phyloP scores from a whole-genome alignment of 768 basidiomycete genomes.

The Mycena indigotica region DNA sequence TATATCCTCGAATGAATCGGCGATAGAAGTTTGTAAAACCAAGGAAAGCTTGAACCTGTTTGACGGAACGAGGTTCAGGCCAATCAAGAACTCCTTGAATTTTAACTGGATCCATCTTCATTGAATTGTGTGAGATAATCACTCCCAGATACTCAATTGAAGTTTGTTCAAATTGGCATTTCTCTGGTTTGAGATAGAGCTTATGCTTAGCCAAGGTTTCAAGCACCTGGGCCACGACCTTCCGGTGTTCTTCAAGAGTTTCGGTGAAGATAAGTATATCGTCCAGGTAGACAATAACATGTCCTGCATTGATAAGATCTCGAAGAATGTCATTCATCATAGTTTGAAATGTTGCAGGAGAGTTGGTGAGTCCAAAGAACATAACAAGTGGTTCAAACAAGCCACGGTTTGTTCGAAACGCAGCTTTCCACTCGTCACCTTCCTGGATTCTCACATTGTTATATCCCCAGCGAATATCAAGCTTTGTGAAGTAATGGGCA shows the following conservation, averaged over 20 bases:
- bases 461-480: constrained; percentile 41
- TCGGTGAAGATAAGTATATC: no score
- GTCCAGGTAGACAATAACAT: no score
- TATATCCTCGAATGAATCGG: no score
- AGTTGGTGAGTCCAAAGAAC: constrained; percentile 44
- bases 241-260: no score
- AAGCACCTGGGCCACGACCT: no score
- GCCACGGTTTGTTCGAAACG: constrained; percentile 36
- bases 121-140: neutral
- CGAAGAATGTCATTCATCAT: no score
- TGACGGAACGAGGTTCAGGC: constrained; percentile 17
- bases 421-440: constrained; percentile 48
- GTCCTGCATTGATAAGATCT: no score
- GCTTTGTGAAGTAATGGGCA: constrained; percentile 33
- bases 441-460: constrained; percentile 38
- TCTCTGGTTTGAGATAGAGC: no score
- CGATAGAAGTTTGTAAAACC: constrained; percentile 35
- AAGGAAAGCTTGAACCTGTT: constrained; percentile 29
- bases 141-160: no score
- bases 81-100: constrained; percentile 32
- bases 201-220: no score
- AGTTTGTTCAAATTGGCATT: no score
- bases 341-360: no score
- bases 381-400: constrained; percentile 46
- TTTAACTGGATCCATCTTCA: constrained; percentile 32